Evolutionary conservation across 2,329 filamentous ascomycete genomes (phyloP).

Genomic region (Grosmannia serpens): DNA sequence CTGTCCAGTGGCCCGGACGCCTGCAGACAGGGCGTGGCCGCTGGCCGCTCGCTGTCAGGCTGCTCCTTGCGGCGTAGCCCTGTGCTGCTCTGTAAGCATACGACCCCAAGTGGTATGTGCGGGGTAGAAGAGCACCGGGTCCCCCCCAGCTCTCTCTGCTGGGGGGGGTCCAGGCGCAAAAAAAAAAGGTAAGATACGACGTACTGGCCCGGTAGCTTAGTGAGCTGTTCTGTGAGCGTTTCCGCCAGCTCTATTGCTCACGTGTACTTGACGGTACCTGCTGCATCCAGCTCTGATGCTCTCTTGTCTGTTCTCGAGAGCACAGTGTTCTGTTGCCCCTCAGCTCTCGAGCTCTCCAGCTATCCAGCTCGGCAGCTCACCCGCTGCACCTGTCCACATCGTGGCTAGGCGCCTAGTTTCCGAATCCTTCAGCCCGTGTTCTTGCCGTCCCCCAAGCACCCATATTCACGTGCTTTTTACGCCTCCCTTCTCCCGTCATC

Average conservation of each 20-base stretch:
- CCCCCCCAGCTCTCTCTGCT: background rate
- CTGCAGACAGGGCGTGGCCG: no score
- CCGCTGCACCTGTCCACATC: background rate
- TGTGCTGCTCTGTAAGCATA: background rate
- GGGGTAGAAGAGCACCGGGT: background rate
- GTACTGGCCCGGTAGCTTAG: background rate
- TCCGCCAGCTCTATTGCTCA: background rate
- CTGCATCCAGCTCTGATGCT: background rate
- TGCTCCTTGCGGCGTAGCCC: no score
- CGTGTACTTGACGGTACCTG: background rate
- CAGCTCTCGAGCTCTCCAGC: background rate
- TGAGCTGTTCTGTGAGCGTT: background rate
- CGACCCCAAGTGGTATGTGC: background rate
- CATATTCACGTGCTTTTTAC: background rate
- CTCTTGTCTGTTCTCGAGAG: background rate
- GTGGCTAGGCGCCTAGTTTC: background rate
- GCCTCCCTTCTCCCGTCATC: background rate
- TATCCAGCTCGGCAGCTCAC: no score
- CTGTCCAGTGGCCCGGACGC: background rate
- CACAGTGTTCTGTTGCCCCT: no score
- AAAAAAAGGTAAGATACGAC: no score
- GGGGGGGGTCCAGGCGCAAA: background rate
- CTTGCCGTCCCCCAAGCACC: background rate
- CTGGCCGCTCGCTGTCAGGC: no score
- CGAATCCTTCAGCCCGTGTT: background rate